Base-by-base conservation (phyloP, 2,329 filamentous ascomycete species). In the Monilinia fructigena region DNA sequence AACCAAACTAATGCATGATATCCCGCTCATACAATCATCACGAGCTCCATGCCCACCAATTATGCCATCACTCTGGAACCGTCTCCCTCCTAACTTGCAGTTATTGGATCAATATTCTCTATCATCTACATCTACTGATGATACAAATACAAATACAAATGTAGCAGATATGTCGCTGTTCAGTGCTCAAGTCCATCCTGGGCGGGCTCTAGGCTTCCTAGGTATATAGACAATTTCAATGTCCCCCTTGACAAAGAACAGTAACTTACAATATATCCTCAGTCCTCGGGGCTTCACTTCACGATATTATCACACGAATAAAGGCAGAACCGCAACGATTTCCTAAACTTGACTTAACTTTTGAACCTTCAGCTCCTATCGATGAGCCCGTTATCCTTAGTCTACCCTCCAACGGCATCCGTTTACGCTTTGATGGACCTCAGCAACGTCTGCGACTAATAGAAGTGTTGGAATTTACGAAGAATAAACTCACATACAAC, bases 391-490 rank as follows among this genome's bases (percentile, higher is more conserved):
- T 97, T 23, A 81, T 91, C 54, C 79, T 98, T 65, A 83, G 83
- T 23, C 85, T 99, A 4, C 91, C 93, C 0, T 84, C 86, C 4
- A 99, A 98, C 78, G 95, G 95, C 38, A 78, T 99, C 40, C 90
- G 94, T 16, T 80, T 99, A 63, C 92, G 92, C 53, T 99, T 99
- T 75, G 95, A 99, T 76, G 95, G 93, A 0, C 88, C 91, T 4
- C 93, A 98, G 74, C 95, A 99, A 78, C 87, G 94, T 47, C 81
- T 99, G 53, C 90, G 95, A 3, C 80, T 99, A 68, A 92, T 99
- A 72, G 95, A 99, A 78, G 87, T 98, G 10, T 79, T 92, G 64
- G 93, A 98, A 79, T 97, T 99, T 76, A 88, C 89, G 56, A 95
- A 92, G 77, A 92, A 88, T 69, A 86, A 88, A 69, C 86, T 98